Conservation (phyloP, 306 rosid species). For the Lathyrus sativus region DNA sequence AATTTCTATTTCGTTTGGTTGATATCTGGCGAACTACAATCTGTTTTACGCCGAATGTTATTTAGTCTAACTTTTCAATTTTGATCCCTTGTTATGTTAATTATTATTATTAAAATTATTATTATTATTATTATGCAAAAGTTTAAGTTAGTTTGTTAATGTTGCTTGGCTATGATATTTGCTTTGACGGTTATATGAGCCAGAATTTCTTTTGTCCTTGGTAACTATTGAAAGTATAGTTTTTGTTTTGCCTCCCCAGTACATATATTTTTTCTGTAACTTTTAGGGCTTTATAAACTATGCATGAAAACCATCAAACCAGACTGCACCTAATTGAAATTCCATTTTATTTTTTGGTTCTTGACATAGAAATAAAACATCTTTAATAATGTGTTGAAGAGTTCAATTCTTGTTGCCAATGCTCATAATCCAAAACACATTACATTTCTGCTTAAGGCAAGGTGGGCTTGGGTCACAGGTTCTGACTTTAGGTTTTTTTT, state of each 20-base stretch:
- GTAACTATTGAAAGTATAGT: conserved; percentile 15
- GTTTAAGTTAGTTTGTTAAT: conserved; percentile 10
- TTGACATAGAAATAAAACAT: conserved; percentile 16
- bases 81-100: conserved; percentile 8
- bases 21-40: conserved; percentile 6
- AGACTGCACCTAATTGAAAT: conserved; percentile 21
- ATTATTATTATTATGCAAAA: not conserved
- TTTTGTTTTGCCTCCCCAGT: not conserved
- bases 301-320: conserved; percentile 1
- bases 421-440: not conserved
- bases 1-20: conserved; percentile 12
- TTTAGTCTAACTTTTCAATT: conserved; percentile 7
- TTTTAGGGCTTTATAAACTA: conserved; percentile 1
- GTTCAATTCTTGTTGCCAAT: not conserved
- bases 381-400: conserved; percentile 4
- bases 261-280: not conserved
- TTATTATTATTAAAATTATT: not conserved
- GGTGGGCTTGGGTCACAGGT: conserved; percentile 20
- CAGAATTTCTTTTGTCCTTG: conserved; percentile 2
- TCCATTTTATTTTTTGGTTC: conserved; percentile 29
- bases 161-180: conserved; percentile 15
- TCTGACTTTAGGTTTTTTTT: not conserved
- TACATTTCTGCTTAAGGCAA: conserved; percentile 9
- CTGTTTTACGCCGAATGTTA: conserved; percentile 15
- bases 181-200: conserved; percentile 16